A percentile compares a stretch with the other conserved stretches of the same genome.
phyloP scores from a whole-genome alignment of 208 protist genomes.

The Trichomonas tenax region DNA sequence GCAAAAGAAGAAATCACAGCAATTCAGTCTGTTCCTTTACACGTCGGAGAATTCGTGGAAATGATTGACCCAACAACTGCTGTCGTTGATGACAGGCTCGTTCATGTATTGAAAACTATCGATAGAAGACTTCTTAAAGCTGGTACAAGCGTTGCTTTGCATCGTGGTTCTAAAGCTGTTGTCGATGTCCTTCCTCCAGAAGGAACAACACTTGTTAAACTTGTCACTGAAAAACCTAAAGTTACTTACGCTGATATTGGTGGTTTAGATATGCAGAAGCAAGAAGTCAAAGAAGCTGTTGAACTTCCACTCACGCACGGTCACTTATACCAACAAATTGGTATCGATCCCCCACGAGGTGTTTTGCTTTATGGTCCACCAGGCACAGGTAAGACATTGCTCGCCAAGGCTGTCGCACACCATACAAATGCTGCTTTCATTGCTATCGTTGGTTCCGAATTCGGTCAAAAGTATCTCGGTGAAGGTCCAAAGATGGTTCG shows the following conservation, averaged over 20 bases:
- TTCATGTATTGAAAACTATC: slow-evolving; percentile 63
- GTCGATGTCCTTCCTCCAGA: slow-evolving; percentile 90
- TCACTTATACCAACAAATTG: slow-evolving; percentile 83
- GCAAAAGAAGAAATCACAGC: slow-evolving; percentile 80
- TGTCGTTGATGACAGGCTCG: slow-evolving; percentile 71
- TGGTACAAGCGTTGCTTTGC: slow-evolving; percentile 85
- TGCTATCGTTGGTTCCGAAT: slow-evolving; percentile 68
- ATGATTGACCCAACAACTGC: slow-evolving; percentile 79
- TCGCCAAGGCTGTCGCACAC: slow-evolving; percentile 80
- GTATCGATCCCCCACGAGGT: slow-evolving; percentile 94
- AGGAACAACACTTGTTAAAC: slow-evolving; percentile 61
- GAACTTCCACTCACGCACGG: slow-evolving; percentile 94
- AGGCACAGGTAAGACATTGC: slow-evolving; percentile 87
- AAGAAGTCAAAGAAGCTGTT: slow-evolving; percentile 72
- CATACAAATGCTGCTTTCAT: slow-evolving; percentile 75
- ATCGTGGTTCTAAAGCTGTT: slow-evolving; percentile 87
- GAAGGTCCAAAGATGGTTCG: slow-evolving; percentile 97
- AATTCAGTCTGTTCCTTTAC: slow-evolving; percentile 96
- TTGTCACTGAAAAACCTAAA: neutral
- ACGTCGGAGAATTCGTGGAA: slow-evolving; percentile 95
- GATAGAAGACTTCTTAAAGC: slow-evolving; percentile 80
- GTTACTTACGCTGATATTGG: slow-evolving; percentile 6
- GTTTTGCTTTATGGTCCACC: slow-evolving; percentile 88
- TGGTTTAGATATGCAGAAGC: neutral
- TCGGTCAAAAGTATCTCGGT: slow-evolving; percentile 92